Evolutionary conservation across 768 basidiomycete genomes (phyloP).

Genomic region (Auricularia sp.): DNA sequence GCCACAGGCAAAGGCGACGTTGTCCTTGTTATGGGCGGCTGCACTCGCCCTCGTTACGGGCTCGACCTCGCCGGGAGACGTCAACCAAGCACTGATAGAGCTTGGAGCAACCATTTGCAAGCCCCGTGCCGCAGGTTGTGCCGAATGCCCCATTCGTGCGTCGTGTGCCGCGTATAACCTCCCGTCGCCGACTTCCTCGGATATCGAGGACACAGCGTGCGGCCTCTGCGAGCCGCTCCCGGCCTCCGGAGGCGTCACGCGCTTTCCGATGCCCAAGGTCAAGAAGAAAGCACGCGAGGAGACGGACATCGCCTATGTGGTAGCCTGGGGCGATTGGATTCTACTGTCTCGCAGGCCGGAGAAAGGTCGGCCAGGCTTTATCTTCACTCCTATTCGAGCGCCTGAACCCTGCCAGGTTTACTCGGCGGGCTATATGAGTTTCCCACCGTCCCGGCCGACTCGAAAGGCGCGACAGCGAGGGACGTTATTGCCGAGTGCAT

Average conservation of each 20-base stretch:
- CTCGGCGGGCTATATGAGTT: slow-evolving; percentile 87
- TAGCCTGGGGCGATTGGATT: slow-evolving; percentile 69
- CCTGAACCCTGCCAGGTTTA: slow-evolving; percentile 47
- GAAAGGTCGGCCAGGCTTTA: slow-evolving; percentile 40
- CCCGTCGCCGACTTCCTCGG: slow-evolving; percentile 2
- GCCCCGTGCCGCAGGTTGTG: slow-evolving; percentile 68
- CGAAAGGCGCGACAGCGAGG: slow-evolving; percentile 19
- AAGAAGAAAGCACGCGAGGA: slow-evolving; percentile 81
- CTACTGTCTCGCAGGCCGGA: slow-evolving; percentile 75
- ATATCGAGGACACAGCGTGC: slow-evolving; percentile 27
- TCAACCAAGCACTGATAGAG: slow-evolving; percentile 92
- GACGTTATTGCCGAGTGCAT: no score
- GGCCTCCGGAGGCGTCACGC: slow-evolving; percentile 37
- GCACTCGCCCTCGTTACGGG: slow-evolving; percentile 59
- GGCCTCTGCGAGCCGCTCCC: slow-evolving; percentile 50
- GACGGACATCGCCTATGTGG: slow-evolving; percentile 71
- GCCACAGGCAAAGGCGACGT: slow-evolving; percentile 67
- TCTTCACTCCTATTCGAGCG: background rate
- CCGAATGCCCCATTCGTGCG: slow-evolving; percentile 53
- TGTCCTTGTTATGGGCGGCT: slow-evolving; percentile 74
- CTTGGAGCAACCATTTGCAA: slow-evolving; percentile 90
- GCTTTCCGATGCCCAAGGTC: slow-evolving; percentile 80
- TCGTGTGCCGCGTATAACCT: slow-evolving; percentile 56
- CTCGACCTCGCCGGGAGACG: slow-evolving; percentile 57
- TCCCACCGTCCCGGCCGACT: slow-evolving; percentile 52